Conservation (phyloP, 805 yeast genomes). For the Wickerhamiella domercqiae region DNA sequence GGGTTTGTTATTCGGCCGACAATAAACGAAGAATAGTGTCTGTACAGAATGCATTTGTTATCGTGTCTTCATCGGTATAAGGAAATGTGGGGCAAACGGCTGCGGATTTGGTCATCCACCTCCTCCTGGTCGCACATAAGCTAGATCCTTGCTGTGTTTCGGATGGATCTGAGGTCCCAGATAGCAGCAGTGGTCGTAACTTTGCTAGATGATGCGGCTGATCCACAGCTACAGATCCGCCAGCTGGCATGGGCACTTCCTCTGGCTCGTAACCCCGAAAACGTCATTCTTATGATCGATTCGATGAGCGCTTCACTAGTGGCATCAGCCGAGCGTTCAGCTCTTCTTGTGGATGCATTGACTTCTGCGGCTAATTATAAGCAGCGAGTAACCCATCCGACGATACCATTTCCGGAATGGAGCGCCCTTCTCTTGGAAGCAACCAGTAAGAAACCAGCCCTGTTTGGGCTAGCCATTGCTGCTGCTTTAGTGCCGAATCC, state of each 20-base stretch:
- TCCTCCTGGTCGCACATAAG: too few relatives aligned
- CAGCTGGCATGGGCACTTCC: conserved; percentile 12
- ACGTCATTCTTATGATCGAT: conserved; percentile 10
- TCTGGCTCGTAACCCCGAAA: conserved; percentile 13
- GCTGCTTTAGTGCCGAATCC: conserved; percentile 7
- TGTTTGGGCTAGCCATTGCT: conserved; percentile 8
- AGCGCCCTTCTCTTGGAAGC: conserved; percentile 1
- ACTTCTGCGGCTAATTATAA: conserved; percentile 13
- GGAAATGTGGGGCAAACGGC: too few relatives aligned
- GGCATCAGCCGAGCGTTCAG: conserved; percentile 1
- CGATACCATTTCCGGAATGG: conserved; percentile 9
- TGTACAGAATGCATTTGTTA: too few relatives aligned
- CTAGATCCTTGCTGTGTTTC: too few relatives aligned
- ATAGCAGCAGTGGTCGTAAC: not conserved
- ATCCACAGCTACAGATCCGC: not conserved
- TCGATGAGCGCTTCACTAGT: conserved; percentile 7
- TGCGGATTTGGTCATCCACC: too few relatives aligned
- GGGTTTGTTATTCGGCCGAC: too few relatives aligned
- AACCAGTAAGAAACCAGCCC: conserved; percentile 6
- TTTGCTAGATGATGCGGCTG: not conserved
- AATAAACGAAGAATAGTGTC: too few relatives aligned
- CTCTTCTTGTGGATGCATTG: conserved; percentile 11
- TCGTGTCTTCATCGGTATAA: too few relatives aligned
- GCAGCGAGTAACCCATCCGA: conserved; percentile 13
- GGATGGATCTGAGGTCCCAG: not conserved